These are phyloP conservation scores for Pachysandra terminalis DNA, from an alignment of 164 flowering plant genomes.

Conservation along the genomic window DNA sequence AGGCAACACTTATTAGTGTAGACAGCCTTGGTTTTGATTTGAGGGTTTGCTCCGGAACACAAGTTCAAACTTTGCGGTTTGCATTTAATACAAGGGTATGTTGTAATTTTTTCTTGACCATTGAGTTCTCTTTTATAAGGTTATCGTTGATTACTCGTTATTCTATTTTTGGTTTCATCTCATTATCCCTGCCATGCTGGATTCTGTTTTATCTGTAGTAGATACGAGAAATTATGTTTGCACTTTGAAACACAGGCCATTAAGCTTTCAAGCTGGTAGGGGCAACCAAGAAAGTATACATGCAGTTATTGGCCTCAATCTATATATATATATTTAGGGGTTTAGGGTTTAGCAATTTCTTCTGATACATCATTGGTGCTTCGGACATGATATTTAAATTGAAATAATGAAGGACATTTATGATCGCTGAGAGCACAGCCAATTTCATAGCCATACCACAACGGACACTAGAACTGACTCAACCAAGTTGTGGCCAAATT, in stretches of 20 bases:
- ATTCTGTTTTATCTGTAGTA: neutral
- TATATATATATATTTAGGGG: neutral
- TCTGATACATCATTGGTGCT: neutral
- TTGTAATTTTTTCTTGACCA: neutral
- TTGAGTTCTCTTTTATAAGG: neutral
- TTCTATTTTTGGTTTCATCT: neutral
- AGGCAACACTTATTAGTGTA: slow-evolving; percentile 56
- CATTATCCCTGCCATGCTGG: no score
- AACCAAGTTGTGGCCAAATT: neutral
- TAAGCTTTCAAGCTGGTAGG: neutral
- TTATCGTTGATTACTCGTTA: neutral
- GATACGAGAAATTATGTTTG: neutral
- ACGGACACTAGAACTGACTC: no score
- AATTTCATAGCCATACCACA: no score
- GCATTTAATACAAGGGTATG: slow-evolving; percentile 64
- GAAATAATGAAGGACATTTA: no score
- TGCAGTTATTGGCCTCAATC: neutral
- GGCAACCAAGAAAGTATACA: neutral
- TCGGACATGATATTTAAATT: no score
- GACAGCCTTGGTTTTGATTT: slow-evolving; percentile 85
- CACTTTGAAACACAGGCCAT: neutral
- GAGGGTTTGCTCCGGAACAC: slow-evolving; percentile 83
- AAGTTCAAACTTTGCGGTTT: slow-evolving; percentile 82
- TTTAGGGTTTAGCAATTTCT: neutral
- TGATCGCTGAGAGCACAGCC: no score